phyloP scores from a whole-genome alignment of 371 early-diverging fungal species.

The Haplosporangium sp. region DNA sequence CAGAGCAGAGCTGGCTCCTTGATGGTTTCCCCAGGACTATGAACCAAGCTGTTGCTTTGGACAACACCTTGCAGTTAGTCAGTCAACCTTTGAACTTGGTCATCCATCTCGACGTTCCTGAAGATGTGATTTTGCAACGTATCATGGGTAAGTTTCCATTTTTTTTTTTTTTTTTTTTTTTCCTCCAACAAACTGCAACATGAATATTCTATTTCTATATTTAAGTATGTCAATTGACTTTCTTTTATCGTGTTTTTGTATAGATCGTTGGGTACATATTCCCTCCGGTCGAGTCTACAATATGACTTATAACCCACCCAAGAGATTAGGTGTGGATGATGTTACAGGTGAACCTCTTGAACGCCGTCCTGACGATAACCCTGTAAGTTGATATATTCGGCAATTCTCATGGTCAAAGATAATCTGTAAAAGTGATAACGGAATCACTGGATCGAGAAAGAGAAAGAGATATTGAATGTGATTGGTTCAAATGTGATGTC shows the following conservation, averaged over 20 bases:
- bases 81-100: conserved; percentile 85
- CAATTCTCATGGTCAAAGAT: neutral
- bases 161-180: too few species aligned
- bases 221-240: neutral
- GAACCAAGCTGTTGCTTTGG: conserved; percentile 87
- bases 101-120: conserved; percentile 92
- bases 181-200: neutral
- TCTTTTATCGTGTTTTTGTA: neutral
- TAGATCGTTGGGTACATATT: conserved; percentile 95
- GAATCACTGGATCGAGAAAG: neutral
- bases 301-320: conserved; percentile 93
- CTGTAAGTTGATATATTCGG: conserved; percentile 56
- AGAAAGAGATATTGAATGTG: neutral
- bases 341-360: conserved; percentile 92
- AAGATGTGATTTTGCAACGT: conserved; percentile 89
- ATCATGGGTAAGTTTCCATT: conserved; percentile 73
- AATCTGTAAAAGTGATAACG: neutral
- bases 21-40: conserved; percentile 98
- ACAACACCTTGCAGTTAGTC: conserved; percentile 65
- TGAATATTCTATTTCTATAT: neutral
- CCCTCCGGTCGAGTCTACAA: conserved; percentile 96
- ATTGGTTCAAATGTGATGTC: conserved; percentile 4
- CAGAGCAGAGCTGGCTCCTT: conserved; percentile 81
- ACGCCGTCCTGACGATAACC: conserved; percentile 93
- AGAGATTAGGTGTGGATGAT: conserved; percentile 86